Conservation (phyloP, 768 basidiomycete species). For the Scleroderma bovista region DNA sequence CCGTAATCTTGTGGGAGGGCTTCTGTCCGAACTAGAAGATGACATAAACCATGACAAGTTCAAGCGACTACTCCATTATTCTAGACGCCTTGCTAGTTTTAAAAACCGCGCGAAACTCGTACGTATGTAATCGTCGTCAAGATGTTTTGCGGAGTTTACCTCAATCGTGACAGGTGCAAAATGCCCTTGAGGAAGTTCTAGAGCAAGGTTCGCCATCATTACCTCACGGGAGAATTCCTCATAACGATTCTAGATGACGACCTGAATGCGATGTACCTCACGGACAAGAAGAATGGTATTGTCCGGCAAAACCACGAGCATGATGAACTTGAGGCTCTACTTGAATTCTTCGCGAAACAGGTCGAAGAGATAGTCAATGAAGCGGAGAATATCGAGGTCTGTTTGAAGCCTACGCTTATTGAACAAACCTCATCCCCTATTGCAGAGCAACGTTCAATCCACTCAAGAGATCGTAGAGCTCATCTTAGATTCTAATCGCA, state of each 20-base stretch:
- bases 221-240: background rate
- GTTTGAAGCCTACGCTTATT: conserved; percentile 8
- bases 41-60: conserved; percentile 95
- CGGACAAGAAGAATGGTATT: conserved; percentile 65
- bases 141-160: background rate
- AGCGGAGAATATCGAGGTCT: conserved; percentile 78
- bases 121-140: conserved; percentile 10
- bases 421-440: conserved; percentile 1
- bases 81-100: conserved; percentile 80
- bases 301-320: conserved; percentile 73
- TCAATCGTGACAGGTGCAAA: conserved; percentile 57
- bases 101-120: conserved; percentile 88
- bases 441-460: conserved; percentile 83
- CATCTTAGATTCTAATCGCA: conserved; percentile 93
- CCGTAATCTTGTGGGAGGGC: conserved; percentile 81
- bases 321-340: conserved; percentile 85
- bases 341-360: conserved; percentile 96
- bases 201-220: conserved; percentile 61
- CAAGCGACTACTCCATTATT: conserved; percentile 87
- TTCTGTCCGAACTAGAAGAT: conserved; percentile 90
- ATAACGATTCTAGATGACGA: conserved; percentile 68
- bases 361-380: conserved; percentile 96
- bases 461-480: conserved; percentile 98
- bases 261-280: conserved; percentile 91
- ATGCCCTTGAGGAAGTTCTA: conserved; percentile 87